phyloP scores from a whole-genome alignment of 2,329 filamentous ascomycete species.

The Fusarium caatingaense region DNA sequence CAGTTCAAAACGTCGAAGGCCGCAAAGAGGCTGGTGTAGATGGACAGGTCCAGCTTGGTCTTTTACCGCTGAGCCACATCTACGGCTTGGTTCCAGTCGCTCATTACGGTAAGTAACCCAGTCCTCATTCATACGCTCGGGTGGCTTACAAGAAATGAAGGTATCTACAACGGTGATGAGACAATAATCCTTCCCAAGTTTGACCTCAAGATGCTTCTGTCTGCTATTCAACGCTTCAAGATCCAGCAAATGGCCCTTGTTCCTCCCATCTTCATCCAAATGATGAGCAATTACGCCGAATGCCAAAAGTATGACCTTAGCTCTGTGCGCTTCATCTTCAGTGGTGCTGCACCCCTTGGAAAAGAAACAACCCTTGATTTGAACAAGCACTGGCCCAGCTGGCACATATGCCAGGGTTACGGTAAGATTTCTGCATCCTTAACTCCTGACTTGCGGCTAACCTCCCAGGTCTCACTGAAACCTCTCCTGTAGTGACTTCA shows the following conservation, averaged over 20 bases:
- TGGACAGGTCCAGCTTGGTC: constrained; percentile 67
- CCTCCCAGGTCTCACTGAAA: constrained; percentile 75
- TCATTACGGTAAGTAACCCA: constrained; percentile 21
- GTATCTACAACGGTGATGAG: constrained; percentile 77
- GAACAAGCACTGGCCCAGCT: constrained; percentile 69
- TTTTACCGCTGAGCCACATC: constrained; percentile 86
- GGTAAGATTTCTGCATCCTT: constrained; percentile 55
- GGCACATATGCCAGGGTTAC: constrained; percentile 78
- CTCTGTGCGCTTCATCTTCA: constrained; percentile 73
- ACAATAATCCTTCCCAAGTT: constrained; percentile 80
- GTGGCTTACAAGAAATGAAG: constrained; percentile 56
- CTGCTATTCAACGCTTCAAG: constrained; percentile 74
- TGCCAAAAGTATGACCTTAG: constrained; percentile 75
- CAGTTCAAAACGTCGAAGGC: constrained; percentile 55
- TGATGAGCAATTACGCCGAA: constrained; percentile 71
- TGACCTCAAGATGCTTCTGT: constrained; percentile 73
- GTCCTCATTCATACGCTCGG: neutral
- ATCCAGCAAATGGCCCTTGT: constrained; percentile 77
- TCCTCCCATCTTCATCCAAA: constrained; percentile 80
- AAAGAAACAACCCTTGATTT: constrained; percentile 74
- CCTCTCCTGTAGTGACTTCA: constrained; percentile 72
- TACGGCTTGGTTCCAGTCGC: constrained; percentile 80
- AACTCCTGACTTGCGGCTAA: neutral
- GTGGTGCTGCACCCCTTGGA: constrained; percentile 80
- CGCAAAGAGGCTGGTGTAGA: constrained; percentile 51